A percentile compares a stretch with the other conserved stretches of the same genome.
phyloP scores from a whole-genome alignment of 805 yeast genomes.

The Lipomyces mesembrius region DNA sequence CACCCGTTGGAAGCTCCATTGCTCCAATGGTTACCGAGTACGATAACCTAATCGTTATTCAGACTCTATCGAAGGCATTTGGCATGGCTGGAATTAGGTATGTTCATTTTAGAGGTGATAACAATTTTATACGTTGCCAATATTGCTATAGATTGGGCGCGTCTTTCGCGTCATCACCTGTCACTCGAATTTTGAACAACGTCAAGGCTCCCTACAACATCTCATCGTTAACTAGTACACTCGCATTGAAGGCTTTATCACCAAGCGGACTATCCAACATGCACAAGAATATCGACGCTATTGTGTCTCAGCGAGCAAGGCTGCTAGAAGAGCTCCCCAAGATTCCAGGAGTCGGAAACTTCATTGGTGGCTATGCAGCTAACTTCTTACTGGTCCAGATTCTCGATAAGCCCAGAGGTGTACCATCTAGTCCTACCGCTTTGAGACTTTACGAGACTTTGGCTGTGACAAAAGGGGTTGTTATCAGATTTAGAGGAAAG shows the following conservation, averaged over 20 bases:
- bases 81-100: slow-evolving; percentile 92
- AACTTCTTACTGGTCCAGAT: slow-evolving; percentile 81
- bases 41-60: slow-evolving; percentile 84
- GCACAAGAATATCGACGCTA: slow-evolving; percentile 57
- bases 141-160: slow-evolving; percentile 59
- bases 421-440: slow-evolving; percentile 73
- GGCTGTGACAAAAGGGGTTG: slow-evolving; percentile 77
- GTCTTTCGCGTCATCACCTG: slow-evolving; percentile 64
- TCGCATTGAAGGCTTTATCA: slow-evolving; percentile 75
- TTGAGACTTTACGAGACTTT: slow-evolving; percentile 64
- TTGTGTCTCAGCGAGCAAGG: slow-evolving; percentile 59
- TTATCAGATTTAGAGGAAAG: slow-evolving; percentile 86
- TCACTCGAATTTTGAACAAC: slow-evolving; percentile 74
- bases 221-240: slow-evolving; percentile 73
- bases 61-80: slow-evolving; percentile 91
- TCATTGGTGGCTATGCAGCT: slow-evolving; percentile 84
- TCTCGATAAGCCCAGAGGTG: slow-evolving; percentile 59
- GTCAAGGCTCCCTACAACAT: slow-evolving; percentile 97
- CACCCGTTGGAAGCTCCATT: slow-evolving; percentile 67
- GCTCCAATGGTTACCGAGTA: slow-evolving; percentile 78
- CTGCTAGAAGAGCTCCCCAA: slow-evolving; percentile 60
- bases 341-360: slow-evolving; percentile 68
- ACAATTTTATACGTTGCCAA: not conserved
- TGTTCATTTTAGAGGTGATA: not conserved
- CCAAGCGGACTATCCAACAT: slow-evolving; percentile 61